Conservation (phyloP, 164 flowering plant species). For the Warburgia ugandensis region DNA sequence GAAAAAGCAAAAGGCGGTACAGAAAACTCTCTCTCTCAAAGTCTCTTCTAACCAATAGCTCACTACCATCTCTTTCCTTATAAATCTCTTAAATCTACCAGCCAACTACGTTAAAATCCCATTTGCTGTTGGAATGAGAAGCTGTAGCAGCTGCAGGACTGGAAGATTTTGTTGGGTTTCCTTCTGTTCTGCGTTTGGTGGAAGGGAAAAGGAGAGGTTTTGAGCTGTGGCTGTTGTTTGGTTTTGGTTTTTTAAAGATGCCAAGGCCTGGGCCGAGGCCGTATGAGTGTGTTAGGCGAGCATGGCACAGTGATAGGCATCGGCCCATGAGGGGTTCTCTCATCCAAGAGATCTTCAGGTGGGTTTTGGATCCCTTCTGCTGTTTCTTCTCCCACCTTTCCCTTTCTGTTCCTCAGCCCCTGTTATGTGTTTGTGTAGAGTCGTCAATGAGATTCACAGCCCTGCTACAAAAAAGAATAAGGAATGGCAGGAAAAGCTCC, state of each 20-base stretch:
- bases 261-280: constrained; percentile 97
- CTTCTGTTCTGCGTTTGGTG: background rate
- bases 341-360: constrained; percentile 96
- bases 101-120: too few relatives aligned
- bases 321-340: constrained; percentile 90
- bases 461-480: constrained; percentile 67
- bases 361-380: constrained; percentile 11
- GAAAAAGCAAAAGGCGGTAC: too few relatives aligned
- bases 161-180: too few relatives aligned
- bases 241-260: constrained; percentile 44
- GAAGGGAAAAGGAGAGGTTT: background rate
- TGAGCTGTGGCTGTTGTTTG: background rate
- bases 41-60: too few relatives aligned
- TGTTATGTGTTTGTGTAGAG: constrained; percentile 29
- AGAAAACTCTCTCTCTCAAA: too few relatives aligned
- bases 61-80: too few relatives aligned
- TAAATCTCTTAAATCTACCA: too few relatives aligned
- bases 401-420: too few relatives aligned
- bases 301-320: constrained; percentile 98
- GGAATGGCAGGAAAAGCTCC: constrained; percentile 94
- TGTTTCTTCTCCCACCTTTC: background rate
- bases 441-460: constrained; percentile 59
- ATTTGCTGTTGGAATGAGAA: too few relatives aligned
- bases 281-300: constrained; percentile 83
- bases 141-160: too few relatives aligned